Base-by-base conservation (phyloP, 768 basidiomycete species). In the Melanogaster broomeanus region DNA sequence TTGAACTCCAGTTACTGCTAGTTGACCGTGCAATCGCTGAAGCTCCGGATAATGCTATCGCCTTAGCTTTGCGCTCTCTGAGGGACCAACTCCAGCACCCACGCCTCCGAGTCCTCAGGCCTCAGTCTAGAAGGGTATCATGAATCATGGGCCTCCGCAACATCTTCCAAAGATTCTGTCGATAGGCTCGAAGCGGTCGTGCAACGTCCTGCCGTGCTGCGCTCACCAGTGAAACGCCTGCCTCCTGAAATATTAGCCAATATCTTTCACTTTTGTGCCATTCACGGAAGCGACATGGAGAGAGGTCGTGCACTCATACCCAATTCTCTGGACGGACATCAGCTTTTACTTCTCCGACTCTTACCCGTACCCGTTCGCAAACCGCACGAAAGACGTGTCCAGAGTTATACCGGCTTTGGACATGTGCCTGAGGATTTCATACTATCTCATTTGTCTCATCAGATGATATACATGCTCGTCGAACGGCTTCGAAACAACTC, bases 231-330 rank as follows among this genome's bases (percentile, higher is more conserved):
- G 30, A 48, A 48, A 15, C 39, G 42, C 12, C 35, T 61, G n/a
- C 63, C 60, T 13, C 37, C 51, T 4, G 57, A 82, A 71, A 66
- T 81, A 77, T 47, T 75, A 25, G 28, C 34, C 12, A 27, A 42
- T 22, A 42, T 62, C 11, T 65, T 58, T 27, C 49, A 51, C 19
- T 8, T 53, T 15, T 57, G 30, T 37, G 30, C 57, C 5, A 15
- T 3, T 21, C 19, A 5, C 19, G 30, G 15, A 18, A 43, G 18
- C 19, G 37, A 28, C 15, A n/a, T 68, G 66, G 66, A 56, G 51
- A 9, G 31, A 46, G 8, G 11, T 61, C 7, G 52, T 39, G 2
- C 41, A 50, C 40, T 55, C 49, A n/a, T 27, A 56, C 6, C 53
- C 60, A 2, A 39, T n/a, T 18, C 57, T 68, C 4, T 68, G 66